Percentiles rank a stretch among this genome's conserved stretches.
phyloP scores from a whole-genome alignment of 768 basidiomycete genomes.

The Tulasnella sp. region DNA sequence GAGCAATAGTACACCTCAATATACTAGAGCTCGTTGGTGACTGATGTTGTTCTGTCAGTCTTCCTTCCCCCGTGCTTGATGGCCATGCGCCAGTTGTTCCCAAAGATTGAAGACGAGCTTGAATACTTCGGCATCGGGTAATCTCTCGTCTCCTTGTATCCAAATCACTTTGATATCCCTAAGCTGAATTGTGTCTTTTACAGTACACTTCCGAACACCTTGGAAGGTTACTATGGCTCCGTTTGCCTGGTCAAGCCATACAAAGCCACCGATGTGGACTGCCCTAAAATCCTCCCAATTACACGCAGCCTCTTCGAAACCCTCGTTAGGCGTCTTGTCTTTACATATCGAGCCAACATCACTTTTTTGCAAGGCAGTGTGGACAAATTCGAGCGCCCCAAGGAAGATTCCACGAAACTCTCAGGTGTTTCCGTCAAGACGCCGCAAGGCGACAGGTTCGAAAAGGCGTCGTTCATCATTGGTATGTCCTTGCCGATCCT shows the following conservation, averaged over 20 bases:
- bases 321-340: constrained; percentile 25
- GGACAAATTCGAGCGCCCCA: constrained; percentile 22
- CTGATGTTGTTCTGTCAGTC: constrained; percentile 5
- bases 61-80: constrained; percentile 18
- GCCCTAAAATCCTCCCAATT: constrained; percentile 21
- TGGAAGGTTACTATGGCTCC: constrained; percentile 12
- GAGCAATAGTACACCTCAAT: neutral
- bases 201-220: constrained; percentile 3
- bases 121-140: neutral
- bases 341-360: constrained; percentile 22
- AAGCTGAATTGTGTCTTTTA: neutral
- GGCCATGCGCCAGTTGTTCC: constrained; percentile 21
- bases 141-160: too few species aligned
- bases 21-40: neutral
- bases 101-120: constrained; percentile 20
- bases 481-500: constrained; percentile 15
- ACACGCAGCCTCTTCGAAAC: constrained; percentile 27
- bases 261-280: neutral
- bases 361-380: constrained; percentile 25
- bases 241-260: neutral
- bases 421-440: constrained; percentile 17
- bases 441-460: constrained; percentile 11
- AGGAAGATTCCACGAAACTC: constrained; percentile 12
- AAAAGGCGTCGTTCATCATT: constrained; percentile 22
- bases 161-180: neutral